These are phyloP conservation scores for Talaromyces amestolkiae DNA, from an alignment of 2,329 filamentous ascomycete species.

Conservation along the genomic window DNA sequence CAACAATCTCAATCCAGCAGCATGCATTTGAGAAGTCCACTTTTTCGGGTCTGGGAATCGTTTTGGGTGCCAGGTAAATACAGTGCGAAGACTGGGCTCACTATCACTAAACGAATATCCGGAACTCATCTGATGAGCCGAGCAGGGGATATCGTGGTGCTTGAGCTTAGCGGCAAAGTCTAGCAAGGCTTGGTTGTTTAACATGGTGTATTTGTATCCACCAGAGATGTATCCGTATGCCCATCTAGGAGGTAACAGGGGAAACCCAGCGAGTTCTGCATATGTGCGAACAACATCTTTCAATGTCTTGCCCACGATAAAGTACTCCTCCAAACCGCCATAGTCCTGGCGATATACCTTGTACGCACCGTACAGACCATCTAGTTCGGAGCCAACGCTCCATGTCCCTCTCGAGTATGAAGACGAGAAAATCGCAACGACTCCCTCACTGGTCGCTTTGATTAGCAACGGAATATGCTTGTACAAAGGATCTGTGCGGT, in stretches of 20 bases:
- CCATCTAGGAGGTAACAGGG: conserved; percentile 67
- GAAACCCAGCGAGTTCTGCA: conserved; percentile 66
- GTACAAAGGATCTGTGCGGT: conserved; percentile 69
- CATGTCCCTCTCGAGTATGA: conserved; percentile 64
- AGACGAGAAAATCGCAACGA: conserved; percentile 66
- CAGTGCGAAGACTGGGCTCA: conserved; percentile 67
- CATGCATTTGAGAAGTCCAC: conserved; percentile 62
- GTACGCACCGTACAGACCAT: conserved; percentile 72
- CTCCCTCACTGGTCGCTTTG: conserved; percentile 63
- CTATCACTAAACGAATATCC: conserved; percentile 68
- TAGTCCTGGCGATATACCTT: conserved; percentile 72
- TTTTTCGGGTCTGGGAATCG: conserved; percentile 66
- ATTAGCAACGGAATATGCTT: conserved; percentile 73
- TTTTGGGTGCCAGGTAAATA: conserved; percentile 69
- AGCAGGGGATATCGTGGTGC: conserved; percentile 66
- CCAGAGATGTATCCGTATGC: conserved; percentile 71
- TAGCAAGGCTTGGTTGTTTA: conserved; percentile 59
- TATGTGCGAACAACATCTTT: conserved; percentile 65
- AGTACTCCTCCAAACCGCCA: conserved; percentile 69
- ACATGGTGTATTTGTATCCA: conserved; percentile 61
- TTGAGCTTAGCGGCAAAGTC: conserved; percentile 61
- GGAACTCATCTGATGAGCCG: conserved; percentile 69
- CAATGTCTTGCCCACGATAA: conserved; percentile 64
- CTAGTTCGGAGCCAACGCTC: conserved; percentile 68
- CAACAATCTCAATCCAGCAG: conserved; percentile 64